These are phyloP conservation scores for Aegle marmelos DNA, from an alignment of 345 rosid genomes.

Conservation along the genomic window DNA sequence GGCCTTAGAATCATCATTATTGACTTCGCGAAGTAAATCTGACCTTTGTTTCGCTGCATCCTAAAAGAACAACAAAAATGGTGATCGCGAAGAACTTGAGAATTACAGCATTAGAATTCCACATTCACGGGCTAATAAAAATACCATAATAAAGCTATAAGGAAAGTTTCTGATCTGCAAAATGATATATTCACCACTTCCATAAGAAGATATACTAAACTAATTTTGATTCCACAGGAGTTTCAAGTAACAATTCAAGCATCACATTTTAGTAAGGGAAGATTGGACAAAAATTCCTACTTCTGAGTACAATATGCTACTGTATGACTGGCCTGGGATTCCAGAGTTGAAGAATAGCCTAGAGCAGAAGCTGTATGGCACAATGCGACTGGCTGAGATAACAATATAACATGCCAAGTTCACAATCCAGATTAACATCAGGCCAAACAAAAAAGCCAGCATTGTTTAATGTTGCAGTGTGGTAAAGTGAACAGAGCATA, in stretches of 20 bases:
- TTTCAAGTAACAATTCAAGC: background rate
- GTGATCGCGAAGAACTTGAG: conserved; percentile 4
- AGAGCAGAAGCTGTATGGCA: background rate
- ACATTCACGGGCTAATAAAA: background rate
- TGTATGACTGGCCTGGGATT: too few relatives aligned
- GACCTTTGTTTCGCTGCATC: conserved; percentile 70
- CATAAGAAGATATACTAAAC: background rate
- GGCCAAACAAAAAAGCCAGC: background rate
- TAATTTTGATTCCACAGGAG: background rate
- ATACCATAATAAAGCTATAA: background rate
- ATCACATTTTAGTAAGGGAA: background rate
- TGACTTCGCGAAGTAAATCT: conserved; percentile 60
- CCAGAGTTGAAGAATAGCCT: background rate
- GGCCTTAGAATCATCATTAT: conserved; percentile 55
- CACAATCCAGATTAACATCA: background rate
- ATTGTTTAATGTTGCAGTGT: background rate
- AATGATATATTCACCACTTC: background rate
- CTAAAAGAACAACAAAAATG: conserved; percentile 23
- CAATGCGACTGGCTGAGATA: background rate
- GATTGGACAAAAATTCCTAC: background rate
- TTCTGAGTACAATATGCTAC: too few relatives aligned
- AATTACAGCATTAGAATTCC: background rate
- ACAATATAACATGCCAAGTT: background rate
- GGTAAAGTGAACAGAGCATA: background rate
- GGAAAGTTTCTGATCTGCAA: background rate